These are phyloP conservation scores for Ophiocordyceps camponoti-floridani DNA, from an alignment of 2,329 filamentous ascomycete species.

Conservation along the genomic window DNA sequence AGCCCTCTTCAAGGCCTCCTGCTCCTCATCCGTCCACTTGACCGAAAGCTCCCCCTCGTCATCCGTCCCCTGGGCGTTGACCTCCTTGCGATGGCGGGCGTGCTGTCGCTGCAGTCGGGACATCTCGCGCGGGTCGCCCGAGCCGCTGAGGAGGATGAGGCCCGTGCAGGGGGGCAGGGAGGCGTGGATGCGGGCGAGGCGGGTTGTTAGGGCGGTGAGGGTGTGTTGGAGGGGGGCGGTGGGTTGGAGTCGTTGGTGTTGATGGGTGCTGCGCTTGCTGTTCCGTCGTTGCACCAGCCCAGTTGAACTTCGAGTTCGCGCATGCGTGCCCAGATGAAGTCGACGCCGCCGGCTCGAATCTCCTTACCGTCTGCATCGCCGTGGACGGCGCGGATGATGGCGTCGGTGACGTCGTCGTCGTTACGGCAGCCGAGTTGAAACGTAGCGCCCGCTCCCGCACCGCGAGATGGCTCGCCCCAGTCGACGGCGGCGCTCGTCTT, in stretches of 20 bases:
- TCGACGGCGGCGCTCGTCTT: constrained; percentile 66
- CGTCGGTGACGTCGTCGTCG: constrained; percentile 38
- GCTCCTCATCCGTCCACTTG: constrained; percentile 49
- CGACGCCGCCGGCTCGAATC: constrained; percentile 41
- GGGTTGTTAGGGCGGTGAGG: constrained; percentile 24
- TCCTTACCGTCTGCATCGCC: constrained; percentile 39
- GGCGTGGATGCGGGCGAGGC: constrained; percentile 36
- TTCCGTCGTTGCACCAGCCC: constrained; percentile 46
- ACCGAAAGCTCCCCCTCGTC: constrained; percentile 48
- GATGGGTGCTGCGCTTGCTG: constrained; percentile 24
- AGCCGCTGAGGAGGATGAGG: constrained; percentile 46
- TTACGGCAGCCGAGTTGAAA: constrained; percentile 37
- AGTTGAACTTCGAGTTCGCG: constrained; percentile 46
- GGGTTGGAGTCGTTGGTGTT: constrained; percentile 3
- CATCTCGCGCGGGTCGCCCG: constrained; percentile 51
- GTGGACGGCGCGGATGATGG: constrained; percentile 37
- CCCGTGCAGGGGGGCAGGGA: constrained; percentile 46
- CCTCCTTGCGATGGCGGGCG: constrained; percentile 42
- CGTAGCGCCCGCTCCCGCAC: constrained; percentile 36
- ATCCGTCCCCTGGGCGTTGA: constrained; percentile 32
- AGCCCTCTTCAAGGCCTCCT: constrained; percentile 41
- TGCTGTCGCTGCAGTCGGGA: constrained; percentile 41
- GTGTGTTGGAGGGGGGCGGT: constrained; percentile 28
- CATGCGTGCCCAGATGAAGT: constrained; percentile 50
- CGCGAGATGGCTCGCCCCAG: constrained; percentile 62